Evolutionary conservation across 805 yeast species (phyloP).

Genomic region (Schizosaccharomyces japonicus): DNA sequence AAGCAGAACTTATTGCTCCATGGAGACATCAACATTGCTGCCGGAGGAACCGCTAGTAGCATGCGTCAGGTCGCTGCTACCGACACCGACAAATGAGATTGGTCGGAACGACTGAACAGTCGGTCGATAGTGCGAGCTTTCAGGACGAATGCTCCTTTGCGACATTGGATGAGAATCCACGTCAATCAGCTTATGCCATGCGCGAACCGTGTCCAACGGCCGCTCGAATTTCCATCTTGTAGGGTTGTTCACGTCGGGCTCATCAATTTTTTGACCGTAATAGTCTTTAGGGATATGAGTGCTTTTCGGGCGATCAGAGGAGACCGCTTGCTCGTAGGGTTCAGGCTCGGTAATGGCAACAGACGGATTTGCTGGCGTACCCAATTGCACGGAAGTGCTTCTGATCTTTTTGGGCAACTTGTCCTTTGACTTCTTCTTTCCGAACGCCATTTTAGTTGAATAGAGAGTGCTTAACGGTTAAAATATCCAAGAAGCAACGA

Average conservation of each 20-base stretch:
- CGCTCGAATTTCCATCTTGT: conserved; percentile 83
- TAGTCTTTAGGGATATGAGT: conserved; percentile 26
- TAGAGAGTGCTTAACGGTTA: no score
- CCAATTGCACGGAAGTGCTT: no score
- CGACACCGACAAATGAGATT: background rate
- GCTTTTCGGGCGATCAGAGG: background rate
- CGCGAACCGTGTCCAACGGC: conserved; percentile 69
- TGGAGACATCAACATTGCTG: no score
- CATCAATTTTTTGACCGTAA: conserved; percentile 57
- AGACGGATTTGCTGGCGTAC: background rate
- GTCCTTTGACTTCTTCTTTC: no score
- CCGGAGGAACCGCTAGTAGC: no score
- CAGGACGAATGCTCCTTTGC: background rate
- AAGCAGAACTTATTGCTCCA: no score
- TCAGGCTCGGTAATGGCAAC: background rate
- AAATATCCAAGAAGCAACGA: no score
- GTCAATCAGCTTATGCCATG: background rate
- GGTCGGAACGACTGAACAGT: background rate
- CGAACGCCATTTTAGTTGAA: no score
- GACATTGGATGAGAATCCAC: background rate
- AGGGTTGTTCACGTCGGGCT: conserved; percentile 80
- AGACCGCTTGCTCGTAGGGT: background rate
- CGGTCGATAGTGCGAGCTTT: background rate
- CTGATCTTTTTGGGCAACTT: no score
- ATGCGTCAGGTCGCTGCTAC: no score